These are phyloP conservation scores for Trichophyton schoenleinii DNA, from an alignment of 2,329 filamentous ascomycete species.

Conservation along the genomic window DNA sequence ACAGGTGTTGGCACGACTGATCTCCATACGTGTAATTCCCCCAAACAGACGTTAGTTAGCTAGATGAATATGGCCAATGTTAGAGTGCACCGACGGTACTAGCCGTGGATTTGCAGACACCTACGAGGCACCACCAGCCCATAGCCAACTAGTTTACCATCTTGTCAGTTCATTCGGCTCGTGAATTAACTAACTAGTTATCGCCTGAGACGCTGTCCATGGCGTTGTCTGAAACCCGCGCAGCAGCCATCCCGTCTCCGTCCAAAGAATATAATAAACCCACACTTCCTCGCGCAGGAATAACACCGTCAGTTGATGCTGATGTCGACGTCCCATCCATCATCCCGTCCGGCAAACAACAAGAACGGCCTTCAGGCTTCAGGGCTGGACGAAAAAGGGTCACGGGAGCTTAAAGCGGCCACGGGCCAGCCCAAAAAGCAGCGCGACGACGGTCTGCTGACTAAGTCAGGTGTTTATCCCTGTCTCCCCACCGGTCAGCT, in stretches of 20 bases:
- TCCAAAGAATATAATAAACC: no score
- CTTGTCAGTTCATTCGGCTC: no score
- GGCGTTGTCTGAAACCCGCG: no score
- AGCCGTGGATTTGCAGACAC: not conserved
- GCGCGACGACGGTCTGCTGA: not conserved
- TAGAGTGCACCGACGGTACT: not conserved
- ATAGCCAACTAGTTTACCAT: no score
- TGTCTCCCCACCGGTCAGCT: not conserved
- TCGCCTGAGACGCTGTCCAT: no score
- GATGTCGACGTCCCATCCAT: not conserved
- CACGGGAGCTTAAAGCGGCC: not conserved
- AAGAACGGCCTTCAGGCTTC: not conserved
- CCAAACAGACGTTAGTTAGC: not conserved
- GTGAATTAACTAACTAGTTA: no score
- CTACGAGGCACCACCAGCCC: no score
- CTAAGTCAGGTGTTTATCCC: constrained; percentile 1
- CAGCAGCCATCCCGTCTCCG: no score
- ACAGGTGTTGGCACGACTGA: constrained; percentile 2
- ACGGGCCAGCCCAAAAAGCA: not conserved
- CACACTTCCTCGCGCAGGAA: no score
- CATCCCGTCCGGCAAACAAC: not conserved
- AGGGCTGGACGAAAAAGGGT: not conserved
- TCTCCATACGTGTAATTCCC: not conserved
- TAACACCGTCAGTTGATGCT: no score
- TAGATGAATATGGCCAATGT: not conserved